Percentiles rank a stretch among this genome's conserved stretches.
phyloP scores from a whole-genome alignment of 805 yeast genomes.

The Saturnispora serradocipensis region DNA sequence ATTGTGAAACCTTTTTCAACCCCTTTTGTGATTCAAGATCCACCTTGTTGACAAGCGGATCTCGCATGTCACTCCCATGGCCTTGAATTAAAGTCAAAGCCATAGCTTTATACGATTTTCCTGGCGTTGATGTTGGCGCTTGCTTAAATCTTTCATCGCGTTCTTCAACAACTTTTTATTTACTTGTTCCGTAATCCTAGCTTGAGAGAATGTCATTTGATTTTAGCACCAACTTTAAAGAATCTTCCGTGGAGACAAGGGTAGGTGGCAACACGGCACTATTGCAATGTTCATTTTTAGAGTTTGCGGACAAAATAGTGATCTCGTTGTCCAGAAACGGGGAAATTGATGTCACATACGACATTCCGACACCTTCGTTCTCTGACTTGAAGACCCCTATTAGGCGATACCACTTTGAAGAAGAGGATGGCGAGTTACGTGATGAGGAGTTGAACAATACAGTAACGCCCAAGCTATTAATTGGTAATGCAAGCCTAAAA shows the following conservation, averaged over 20 bases:
- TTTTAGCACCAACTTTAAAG: constrained; percentile 4
- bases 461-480: constrained; percentile 26
- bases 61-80: not conserved
- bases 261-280: constrained; percentile 3
- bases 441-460: constrained; percentile 18
- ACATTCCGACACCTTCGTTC: constrained; percentile 27
- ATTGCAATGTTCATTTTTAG: constrained; percentile 20
- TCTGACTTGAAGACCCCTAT: constrained; percentile 13
- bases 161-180: not conserved
- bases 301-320: constrained; percentile 33
- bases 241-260: not conserved
- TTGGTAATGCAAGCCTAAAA: constrained; percentile 39
- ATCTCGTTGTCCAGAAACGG: constrained; percentile 35
- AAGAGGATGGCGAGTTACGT: constrained; percentile 23
- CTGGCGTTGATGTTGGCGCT: not conserved
- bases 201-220: not conserved
- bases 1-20: too few species aligned
- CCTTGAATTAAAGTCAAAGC: not conserved
- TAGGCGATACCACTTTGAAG: constrained; percentile 10
- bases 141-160: not conserved
- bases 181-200: not conserved
- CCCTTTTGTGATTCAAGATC: constrained; percentile 2
- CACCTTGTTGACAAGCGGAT: constrained; percentile 1
- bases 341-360: constrained; percentile 40
- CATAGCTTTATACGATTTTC: not conserved